Conservation (phyloP, 208 protist species). For the Crithidia expoeki region DNA sequence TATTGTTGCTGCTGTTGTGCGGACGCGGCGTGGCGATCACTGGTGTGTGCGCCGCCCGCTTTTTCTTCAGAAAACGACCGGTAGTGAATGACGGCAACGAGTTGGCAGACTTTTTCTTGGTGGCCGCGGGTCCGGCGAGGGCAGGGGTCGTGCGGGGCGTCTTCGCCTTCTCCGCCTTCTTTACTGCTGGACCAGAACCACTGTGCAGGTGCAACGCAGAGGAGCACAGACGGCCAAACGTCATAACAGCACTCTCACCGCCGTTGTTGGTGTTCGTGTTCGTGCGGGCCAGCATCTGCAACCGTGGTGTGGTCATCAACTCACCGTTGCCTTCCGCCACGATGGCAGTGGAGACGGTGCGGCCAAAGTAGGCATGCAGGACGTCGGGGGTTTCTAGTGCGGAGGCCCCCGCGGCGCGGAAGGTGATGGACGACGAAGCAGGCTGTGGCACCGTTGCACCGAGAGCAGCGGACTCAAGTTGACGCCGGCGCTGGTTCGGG, state of each 20-base stretch:
- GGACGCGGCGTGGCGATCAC: conserved; percentile 6
- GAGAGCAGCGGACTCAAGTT: conserved; percentile 11
- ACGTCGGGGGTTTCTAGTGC: conserved; percentile 20
- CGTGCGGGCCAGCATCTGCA: background rate
- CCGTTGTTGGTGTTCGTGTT: conserved; percentile 2
- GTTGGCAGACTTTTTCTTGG: background rate
- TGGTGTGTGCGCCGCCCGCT: conserved; percentile 6
- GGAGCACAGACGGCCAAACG: conserved; percentile 31
- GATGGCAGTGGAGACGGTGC: conserved; percentile 14
- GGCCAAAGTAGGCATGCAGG: conserved; percentile 26
- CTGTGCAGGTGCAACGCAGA: conserved; percentile 19
- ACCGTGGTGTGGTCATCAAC: background rate
- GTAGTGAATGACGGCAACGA: background rate
- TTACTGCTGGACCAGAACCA: background rate
- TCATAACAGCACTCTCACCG: background rate
- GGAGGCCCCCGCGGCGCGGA: conserved; percentile 13
- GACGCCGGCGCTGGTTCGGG: conserved; percentile 31
- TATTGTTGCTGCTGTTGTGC: background rate
- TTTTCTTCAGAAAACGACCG: background rate
- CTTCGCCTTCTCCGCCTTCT: background rate
- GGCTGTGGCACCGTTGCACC: background rate
- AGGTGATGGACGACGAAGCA: background rate
- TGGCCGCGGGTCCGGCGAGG: background rate
- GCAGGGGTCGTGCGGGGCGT: conserved; percentile 1
- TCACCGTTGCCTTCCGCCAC: background rate